phyloP scores from a whole-genome alignment of 495 filamentous ascomycete species.

The Hamigera avellanea region DNA sequence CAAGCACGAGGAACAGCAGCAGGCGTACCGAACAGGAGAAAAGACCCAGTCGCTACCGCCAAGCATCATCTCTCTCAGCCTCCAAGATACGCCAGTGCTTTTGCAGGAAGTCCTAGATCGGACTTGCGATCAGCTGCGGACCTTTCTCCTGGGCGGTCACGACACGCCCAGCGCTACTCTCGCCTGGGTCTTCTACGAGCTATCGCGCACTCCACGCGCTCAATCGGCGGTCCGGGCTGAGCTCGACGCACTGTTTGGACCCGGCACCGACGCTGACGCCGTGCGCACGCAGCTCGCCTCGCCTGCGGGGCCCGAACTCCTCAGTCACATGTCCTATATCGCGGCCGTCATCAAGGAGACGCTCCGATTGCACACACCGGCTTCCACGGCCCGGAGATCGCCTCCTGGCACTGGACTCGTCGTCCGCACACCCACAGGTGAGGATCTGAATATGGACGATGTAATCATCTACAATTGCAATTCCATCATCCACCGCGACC shows the following conservation, averaged over 20 bases:
- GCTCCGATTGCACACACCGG: slow-evolving; percentile 31
- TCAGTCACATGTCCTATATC: slow-evolving; percentile 31
- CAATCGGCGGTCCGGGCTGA: slow-evolving; percentile 28
- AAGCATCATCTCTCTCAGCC: slow-evolving; percentile 4
- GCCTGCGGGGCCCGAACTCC: slow-evolving; percentile 1
- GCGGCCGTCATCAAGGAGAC: slow-evolving; percentile 38
- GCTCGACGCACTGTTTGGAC: slow-evolving; percentile 26
- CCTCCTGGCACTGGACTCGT: slow-evolving; percentile 13
- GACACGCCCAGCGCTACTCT: slow-evolving; percentile 28
- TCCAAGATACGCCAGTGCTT: slow-evolving; percentile 1
- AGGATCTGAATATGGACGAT: slow-evolving; percentile 19
- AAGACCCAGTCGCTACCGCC: not conserved
- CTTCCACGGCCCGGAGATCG: slow-evolving; percentile 24
- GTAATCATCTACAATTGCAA: slow-evolving; percentile 15
- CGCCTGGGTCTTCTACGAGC: slow-evolving; percentile 32
- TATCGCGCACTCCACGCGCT: slow-evolving; percentile 31
- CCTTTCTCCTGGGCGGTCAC: slow-evolving; percentile 24
- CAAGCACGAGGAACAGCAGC: not conserved
- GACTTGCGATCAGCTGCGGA: slow-evolving; percentile 14
- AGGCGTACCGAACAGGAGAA: not conserved
- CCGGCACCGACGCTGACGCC: slow-evolving; percentile 9
- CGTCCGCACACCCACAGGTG: slow-evolving; percentile 16
- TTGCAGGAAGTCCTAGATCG: slow-evolving; percentile 1
- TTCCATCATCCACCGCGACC: slow-evolving; percentile 12
- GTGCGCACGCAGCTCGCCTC: slow-evolving; percentile 1